Conservation (phyloP, 2,329 filamentous ascomycete genomes). For the Phaeosphaeria sp. region DNA sequence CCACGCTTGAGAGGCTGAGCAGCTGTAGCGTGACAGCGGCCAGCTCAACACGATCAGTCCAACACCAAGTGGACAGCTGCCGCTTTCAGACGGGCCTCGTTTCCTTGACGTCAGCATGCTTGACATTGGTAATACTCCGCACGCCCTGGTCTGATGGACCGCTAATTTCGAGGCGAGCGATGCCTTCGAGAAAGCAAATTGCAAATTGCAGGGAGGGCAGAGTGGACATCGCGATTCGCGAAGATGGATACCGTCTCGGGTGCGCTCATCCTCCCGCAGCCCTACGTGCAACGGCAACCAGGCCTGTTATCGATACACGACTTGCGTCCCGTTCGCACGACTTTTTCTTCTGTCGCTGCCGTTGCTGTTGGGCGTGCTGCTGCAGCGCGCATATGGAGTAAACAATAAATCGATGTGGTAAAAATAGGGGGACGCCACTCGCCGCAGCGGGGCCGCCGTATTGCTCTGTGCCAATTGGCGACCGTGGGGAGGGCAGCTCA, state of each 20-base stretch:
- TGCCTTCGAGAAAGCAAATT: slow-evolving; percentile 8
- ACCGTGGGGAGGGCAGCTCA: slow-evolving; percentile 25
- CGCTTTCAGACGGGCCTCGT: slow-evolving; percentile 5
- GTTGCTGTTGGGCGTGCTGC: not conserved
- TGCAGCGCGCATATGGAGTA: not conserved
- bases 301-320: slow-evolving; percentile 2
- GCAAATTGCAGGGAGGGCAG: slow-evolving; percentile 4
- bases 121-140: not conserved
- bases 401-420: not conserved
- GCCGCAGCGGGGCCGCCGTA: slow-evolving; percentile 16
- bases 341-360: not conserved
- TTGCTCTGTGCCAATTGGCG: slow-evolving; percentile 20
- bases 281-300: not conserved
- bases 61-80: slow-evolving; percentile 6
- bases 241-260: not conserved
- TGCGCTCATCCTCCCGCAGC: slow-evolving; percentile 1
- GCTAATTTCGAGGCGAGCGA: not conserved
- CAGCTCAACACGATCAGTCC: slow-evolving; percentile 2
- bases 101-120: slow-evolving; percentile 22
- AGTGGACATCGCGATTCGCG: slow-evolving; percentile 8
- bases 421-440: slow-evolving; percentile 17
- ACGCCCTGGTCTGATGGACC: not conserved
- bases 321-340: not conserved
- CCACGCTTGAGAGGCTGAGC: not conserved
- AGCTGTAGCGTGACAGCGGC: not conserved